These are phyloP conservation scores for Amylocarpus encephaloides DNA, from an alignment of 2,329 filamentous ascomycete genomes.

Conservation along the genomic window DNA sequence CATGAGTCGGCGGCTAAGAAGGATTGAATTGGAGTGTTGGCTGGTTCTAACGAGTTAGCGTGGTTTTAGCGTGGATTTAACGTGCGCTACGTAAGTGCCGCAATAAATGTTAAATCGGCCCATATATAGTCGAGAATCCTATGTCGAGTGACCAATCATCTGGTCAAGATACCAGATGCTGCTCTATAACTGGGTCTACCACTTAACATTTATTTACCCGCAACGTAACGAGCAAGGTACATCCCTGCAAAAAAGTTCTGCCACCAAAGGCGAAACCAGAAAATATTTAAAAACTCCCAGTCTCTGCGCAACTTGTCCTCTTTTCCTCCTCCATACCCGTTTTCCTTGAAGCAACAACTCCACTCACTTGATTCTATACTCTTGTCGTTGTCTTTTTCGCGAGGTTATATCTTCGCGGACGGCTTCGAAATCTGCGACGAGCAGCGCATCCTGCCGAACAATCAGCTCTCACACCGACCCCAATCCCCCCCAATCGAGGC, in stretches of 20 bases:
- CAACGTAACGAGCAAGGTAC: no score
- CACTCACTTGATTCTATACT: background rate
- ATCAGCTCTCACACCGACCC: constrained; percentile 8
- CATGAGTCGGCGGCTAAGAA: background rate
- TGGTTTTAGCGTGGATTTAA: background rate
- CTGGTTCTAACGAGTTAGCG: no score
- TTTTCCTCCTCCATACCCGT: background rate
- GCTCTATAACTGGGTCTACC: no score
- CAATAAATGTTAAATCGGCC: no score
- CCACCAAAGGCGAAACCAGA: constrained; percentile 7
- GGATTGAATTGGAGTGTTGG: no score
- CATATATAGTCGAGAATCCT: no score
- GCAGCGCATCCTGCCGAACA: background rate
- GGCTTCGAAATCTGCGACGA: background rate
- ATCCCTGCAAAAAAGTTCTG: constrained; percentile 9
- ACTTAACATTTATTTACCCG: no score
- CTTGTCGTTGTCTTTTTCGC: background rate
- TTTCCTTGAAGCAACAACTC: constrained; percentile 5
- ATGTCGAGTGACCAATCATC: no score
- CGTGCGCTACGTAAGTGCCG: no score
- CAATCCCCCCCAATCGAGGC: constrained; percentile 5
- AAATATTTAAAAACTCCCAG: constrained; percentile 8
- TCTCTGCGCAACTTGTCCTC: background rate
- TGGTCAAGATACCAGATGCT: no score
- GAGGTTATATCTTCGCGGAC: no score